Conservation (phyloP, 73 alveolate genomes). For the Loxodes magnus region DNA sequence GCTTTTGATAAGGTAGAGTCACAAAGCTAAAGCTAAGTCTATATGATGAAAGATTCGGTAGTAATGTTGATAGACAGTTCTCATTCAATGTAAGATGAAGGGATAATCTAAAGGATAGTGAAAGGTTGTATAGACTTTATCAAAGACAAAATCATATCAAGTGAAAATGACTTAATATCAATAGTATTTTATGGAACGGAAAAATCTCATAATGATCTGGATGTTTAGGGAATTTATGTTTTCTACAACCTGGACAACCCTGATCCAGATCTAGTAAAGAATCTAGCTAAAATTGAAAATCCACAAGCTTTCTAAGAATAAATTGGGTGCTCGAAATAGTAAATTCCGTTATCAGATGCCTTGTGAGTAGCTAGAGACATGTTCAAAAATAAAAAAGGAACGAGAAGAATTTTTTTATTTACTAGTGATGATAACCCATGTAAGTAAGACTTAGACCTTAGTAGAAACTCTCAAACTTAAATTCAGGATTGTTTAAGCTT, state of each 20-base stretch:
- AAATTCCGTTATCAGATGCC: conserved; percentile 64
- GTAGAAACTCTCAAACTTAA: conserved; percentile 72
- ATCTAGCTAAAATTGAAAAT: conserved; percentile 31
- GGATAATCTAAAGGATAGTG: conserved; percentile 50
- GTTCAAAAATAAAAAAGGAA: conserved; percentile 62
- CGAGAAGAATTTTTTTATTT: conserved; percentile 87
- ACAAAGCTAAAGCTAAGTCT: conserved; percentile 26
- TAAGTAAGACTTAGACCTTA: conserved; percentile 21
- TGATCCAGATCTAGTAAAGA: conserved; percentile 76
- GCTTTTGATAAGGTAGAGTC: conserved; percentile 37
- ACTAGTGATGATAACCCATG: conserved; percentile 94
- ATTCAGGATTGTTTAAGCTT: conserved; percentile 71
- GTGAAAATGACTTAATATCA: conserved; percentile 86
- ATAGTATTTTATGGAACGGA: conserved; percentile 80
- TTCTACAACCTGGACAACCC: conserved; percentile 76
- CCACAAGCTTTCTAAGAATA: conserved; percentile 15
- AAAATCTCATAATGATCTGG: conserved; percentile 62
- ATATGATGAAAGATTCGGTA: conserved; percentile 64
- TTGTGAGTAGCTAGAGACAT: conserved; percentile 82
- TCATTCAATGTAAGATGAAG: conserved; percentile 52
- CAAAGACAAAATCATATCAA: conserved; percentile 86
- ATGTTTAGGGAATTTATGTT: conserved; percentile 71
- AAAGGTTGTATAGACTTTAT: conserved; percentile 68
- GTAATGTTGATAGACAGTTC: conserved; percentile 72
- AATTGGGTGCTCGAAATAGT: conserved; percentile 33